phyloP scores from a whole-genome alignment of 345 rosid genomes.

The Eucalyptus leucophloia region DNA sequence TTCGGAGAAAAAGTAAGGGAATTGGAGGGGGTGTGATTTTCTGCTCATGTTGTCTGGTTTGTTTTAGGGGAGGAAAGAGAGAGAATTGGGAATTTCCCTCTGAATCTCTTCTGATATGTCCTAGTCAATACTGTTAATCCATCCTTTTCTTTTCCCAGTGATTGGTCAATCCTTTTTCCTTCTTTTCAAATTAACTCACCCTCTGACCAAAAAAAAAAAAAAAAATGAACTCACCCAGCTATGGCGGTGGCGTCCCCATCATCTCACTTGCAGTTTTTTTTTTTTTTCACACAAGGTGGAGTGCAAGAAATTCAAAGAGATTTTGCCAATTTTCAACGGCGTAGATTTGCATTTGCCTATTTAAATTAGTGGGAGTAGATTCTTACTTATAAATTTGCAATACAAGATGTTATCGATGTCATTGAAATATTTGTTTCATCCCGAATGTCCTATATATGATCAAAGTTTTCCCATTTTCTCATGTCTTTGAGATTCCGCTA shows the following conservation, averaged over 20 bases:
- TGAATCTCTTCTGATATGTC: background rate
- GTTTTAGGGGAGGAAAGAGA: background rate
- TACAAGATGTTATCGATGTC: no score
- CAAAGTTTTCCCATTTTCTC: background rate
- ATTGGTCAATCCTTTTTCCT: background rate
- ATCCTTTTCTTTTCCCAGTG: background rate
- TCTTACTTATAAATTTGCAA: no score
- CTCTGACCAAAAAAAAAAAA: no score
- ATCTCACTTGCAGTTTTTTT: background rate
- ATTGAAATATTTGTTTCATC: no score
- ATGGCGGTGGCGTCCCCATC: background rate
- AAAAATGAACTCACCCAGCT: background rate
- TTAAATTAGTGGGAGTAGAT: no score
- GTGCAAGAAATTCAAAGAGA: background rate
- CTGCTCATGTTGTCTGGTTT: background rate
- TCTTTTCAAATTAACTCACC: background rate
- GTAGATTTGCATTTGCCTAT: no score
- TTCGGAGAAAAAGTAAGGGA: background rate
- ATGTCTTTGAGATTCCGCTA: background rate
- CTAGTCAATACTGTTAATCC: background rate
- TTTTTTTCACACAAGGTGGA: background rate
- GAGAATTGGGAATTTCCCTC: background rate
- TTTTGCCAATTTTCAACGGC: background rate
- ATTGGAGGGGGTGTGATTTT: background rate
- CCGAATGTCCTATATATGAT: no score